phyloP scores from a whole-genome alignment of 2,329 filamentous ascomycete genomes.

The Ceratocystis lukuohia region DNA sequence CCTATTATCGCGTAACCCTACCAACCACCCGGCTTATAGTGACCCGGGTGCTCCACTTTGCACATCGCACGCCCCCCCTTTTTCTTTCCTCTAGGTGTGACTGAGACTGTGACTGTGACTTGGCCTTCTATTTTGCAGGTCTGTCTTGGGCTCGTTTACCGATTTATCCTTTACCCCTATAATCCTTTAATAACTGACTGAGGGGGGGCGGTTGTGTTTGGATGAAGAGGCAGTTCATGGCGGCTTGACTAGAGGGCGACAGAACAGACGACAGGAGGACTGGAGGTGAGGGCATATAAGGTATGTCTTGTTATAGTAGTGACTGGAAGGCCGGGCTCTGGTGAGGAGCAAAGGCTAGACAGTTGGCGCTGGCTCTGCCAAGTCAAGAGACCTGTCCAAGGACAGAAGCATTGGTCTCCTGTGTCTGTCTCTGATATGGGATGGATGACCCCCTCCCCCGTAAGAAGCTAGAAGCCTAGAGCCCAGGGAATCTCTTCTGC shows the following conservation, averaged over 20 bases:
- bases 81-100: neutral
- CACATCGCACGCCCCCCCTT: neutral
- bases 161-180: conserved; percentile 2
- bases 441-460: conserved; percentile 1
- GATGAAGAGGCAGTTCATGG: neutral
- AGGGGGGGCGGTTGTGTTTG: neutral
- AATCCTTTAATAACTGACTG: conserved; percentile 1
- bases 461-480: neutral
- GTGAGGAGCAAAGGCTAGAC: no score
- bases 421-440: neutral
- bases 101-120: neutral
- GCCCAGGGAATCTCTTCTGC: neutral
- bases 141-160: conserved; percentile 4
- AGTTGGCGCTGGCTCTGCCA: no score
- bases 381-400: no score
- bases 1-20: neutral
- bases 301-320: no score
- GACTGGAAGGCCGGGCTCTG: no score
- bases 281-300: no score
- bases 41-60: neutral
- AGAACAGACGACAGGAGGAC: no score
- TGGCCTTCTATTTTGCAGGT: no score
- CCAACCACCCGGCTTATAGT: conserved; percentile 2
- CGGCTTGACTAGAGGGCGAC: neutral
- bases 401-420: no score